Percentiles rank a stretch among this genome's conserved stretches.
phyloP scores from a whole-genome alignment of 495 filamentous ascomycete genomes.

The Schizothecium vesticola region DNA sequence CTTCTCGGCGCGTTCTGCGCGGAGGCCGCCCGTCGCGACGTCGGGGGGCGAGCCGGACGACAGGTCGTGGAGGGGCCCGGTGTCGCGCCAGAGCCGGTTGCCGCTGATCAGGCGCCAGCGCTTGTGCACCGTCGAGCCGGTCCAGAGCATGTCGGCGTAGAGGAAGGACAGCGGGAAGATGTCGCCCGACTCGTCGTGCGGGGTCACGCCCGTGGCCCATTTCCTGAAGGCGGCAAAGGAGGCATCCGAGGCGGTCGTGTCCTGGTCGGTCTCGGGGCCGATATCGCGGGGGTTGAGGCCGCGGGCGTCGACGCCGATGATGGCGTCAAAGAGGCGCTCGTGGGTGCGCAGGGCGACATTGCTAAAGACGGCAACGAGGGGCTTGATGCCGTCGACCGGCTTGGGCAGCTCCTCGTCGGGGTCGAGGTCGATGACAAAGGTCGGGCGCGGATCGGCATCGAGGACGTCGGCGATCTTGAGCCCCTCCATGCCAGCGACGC shows the following conservation, averaged over 20 bases:
- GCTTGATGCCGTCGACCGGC: slow-evolving; percentile 16
- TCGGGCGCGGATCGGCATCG: slow-evolving; percentile 58
- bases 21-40: slow-evolving; percentile 16
- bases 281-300: not conserved
- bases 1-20: slow-evolving; percentile 10
- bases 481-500: slow-evolving; percentile 2
- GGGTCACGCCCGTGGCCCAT: slow-evolving; percentile 48
- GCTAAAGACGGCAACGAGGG: slow-evolving; percentile 44
- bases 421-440: slow-evolving; percentile 57
- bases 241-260: not conserved
- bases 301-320: slow-evolving; percentile 20
- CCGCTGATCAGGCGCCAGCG: slow-evolving; percentile 53
- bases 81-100: slow-evolving; percentile 17
- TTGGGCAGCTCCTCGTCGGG: slow-evolving; percentile 37
- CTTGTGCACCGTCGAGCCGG: slow-evolving; percentile 53
- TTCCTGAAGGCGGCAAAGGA: slow-evolving; percentile 45
- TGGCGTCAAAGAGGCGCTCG: slow-evolving; percentile 36
- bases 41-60: slow-evolving; percentile 17
- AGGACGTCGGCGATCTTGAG: slow-evolving; percentile 49
- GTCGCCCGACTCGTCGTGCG: slow-evolving; percentile 43
- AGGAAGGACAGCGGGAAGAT: slow-evolving; percentile 48
- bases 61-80: slow-evolving; percentile 12
- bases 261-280: slow-evolving; percentile 26
- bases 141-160: slow-evolving; percentile 53
- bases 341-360: slow-evolving; percentile 45